Conservation (phyloP, 306 rosid genomes). For the Prunus salicina region DNA sequence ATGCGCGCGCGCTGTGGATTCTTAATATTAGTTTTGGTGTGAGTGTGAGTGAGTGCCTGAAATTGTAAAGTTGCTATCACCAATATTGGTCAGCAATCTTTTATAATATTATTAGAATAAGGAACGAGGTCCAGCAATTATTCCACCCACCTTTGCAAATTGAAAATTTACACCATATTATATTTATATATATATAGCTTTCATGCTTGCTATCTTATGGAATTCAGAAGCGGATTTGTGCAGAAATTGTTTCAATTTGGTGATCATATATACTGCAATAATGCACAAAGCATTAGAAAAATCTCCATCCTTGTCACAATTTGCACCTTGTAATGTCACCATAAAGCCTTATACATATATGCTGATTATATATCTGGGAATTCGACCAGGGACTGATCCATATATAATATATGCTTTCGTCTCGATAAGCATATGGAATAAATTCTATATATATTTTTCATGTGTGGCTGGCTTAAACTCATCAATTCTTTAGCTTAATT, state of each 20-base stretch:
- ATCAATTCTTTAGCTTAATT: neutral
- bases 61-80: slow-evolving; percentile 45
- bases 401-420: neutral
- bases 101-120: slow-evolving; percentile 29
- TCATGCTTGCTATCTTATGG: slow-evolving; percentile 12
- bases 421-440: slow-evolving; percentile 15
- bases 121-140: slow-evolving; percentile 55
- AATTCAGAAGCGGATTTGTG: neutral
- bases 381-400: neutral
- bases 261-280: neutral
- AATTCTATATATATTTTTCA: neutral
- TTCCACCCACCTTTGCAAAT: slow-evolving; percentile 36
- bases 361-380: slow-evolving; percentile 6
- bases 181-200: neutral
- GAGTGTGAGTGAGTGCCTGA: slow-evolving; percentile 47
- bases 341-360: neutral
- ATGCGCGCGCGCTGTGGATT: slow-evolving; percentile 29
- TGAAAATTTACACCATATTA: neutral
- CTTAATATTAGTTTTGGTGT: neutral
- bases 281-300: too few species aligned
- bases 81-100: slow-evolving; percentile 24
- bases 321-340: neutral
- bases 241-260: neutral
- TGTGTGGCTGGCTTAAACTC: neutral
- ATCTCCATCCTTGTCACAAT: neutral